Evolutionary conservation across 495 filamentous ascomycete genomes (phyloP), one percentile per base, ranked within the genome.

Genomic region (Physcia stellaris): DNA sequence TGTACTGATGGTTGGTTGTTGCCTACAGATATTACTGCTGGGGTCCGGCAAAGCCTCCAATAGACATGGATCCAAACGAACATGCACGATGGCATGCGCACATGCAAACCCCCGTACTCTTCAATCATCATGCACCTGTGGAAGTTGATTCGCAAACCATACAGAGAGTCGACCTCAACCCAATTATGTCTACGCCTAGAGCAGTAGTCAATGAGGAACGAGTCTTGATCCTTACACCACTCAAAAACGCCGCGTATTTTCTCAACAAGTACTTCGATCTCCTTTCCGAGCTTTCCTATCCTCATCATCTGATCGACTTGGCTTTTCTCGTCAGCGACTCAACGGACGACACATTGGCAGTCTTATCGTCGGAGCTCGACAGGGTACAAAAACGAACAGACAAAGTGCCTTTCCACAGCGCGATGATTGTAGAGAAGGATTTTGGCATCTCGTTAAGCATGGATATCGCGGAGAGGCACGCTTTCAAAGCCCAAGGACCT

Each of bases 311-410:
- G 18, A 96, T 96, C 53, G 90, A 98, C 54, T 71, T 98, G 35
- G 90, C 71, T 24, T 98, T 98, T 64, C 75, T 98, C 9, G 86
- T 98, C 35, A 77, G 86, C 41, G 92, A 98, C 58, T 82, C 77
- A 29, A 76, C 67, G 32, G 90, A 98, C 52, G 87, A 95, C 41
- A 98, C 90, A 2, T 60, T 90, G 36, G 85, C 83, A 7, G 68
- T 79, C 6, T 67, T 98, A 24, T 68, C 78, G 5, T 66, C 72
- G 39, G 92, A 98, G 59, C 64, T 96, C 42, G 75, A 92, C 31
- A 80, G 92, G 21, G 76, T 95, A 42, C 90, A 98, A 61, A 79
- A 79, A 49, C 71, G 78, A 45, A 73, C 73, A 13, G 85, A 87
- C 45, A 78, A 77, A 41, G 51, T 70, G 42, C 80, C 80, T 2